Conservation (phyloP, 2,329 filamentous ascomycete species). For the Alternaria incomplexa region DNA sequence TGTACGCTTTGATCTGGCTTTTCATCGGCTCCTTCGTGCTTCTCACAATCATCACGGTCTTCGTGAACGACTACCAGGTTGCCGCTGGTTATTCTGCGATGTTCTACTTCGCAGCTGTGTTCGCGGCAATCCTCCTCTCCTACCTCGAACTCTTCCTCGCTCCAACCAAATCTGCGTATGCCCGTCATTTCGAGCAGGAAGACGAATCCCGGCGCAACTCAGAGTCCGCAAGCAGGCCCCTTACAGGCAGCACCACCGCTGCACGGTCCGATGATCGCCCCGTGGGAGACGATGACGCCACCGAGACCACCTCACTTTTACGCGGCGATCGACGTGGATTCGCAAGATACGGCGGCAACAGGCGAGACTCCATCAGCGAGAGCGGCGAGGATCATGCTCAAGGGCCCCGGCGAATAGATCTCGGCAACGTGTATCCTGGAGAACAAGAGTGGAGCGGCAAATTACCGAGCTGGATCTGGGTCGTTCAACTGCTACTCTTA, state of each 20-base stretch:
- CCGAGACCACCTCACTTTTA: constrained; percentile 64
- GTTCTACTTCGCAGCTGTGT: constrained; percentile 78
- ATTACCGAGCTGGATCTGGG: constrained; percentile 84
- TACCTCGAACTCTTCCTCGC: constrained; percentile 82
- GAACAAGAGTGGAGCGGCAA: constrained; percentile 87
- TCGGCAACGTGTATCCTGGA: constrained; percentile 59
- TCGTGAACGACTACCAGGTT: constrained; percentile 75
- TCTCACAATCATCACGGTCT: constrained; percentile 74
- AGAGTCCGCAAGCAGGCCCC: constrained; percentile 42
- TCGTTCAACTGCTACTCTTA: constrained; percentile 81
- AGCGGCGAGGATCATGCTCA: constrained; percentile 42
- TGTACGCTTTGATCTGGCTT: constrained; percentile 84
- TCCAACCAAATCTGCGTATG: constrained; percentile 71
- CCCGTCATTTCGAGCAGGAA: constrained; percentile 56
- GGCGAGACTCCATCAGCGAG: constrained; percentile 49
- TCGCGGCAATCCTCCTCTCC: constrained; percentile 74
- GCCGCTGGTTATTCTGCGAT: constrained; percentile 81
- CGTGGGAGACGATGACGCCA: constrained; percentile 51
- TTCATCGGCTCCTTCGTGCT: constrained; percentile 76
- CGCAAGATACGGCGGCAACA: constrained; percentile 56
- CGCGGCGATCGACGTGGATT: constrained; percentile 61
- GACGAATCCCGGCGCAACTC: constrained; percentile 24
- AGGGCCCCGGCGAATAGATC: constrained; percentile 40
- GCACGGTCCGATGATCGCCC: constrained; percentile 42
- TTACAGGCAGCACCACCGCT: constrained; percentile 41